phyloP scores from a whole-genome alignment of 179 eudicot species.

The Actinidia polygama region DNA sequence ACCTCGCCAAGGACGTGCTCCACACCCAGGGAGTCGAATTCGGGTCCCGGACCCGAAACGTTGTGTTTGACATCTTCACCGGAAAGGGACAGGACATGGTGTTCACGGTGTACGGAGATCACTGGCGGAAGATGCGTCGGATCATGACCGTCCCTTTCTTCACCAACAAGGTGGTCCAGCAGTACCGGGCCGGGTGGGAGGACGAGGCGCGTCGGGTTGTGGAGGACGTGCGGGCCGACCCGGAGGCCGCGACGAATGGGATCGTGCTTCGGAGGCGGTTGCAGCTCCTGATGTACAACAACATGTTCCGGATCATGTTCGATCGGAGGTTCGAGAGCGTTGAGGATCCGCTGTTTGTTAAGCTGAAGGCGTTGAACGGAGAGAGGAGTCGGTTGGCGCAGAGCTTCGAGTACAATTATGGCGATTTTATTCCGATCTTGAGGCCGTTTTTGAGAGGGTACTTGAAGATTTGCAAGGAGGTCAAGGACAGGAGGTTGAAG shows the following conservation, averaged over 20 bases:
- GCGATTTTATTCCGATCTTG: conserved; percentile 62
- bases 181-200: conserved; percentile 58
- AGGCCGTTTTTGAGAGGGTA: conserved; percentile 60
- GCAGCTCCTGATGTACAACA: conserved; percentile 67
- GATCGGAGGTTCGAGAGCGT: conserved; percentile 51
- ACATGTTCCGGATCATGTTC: conserved; percentile 66
- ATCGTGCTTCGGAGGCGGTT: conserved; percentile 46
- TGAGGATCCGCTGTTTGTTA: conserved; percentile 50
- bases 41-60: conserved; percentile 35
- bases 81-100: conserved; percentile 66
- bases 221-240: conserved; percentile 42
- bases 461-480: conserved; percentile 49
- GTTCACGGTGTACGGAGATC: conserved; percentile 67
- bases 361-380: conserved; percentile 57
- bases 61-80: conserved; percentile 36
- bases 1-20: conserved; percentile 33
- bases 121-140: conserved; percentile 67
- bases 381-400: conserved; percentile 62
- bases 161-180: conserved; percentile 68
- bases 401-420: conserved; percentile 68
- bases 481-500: conserved; percentile 58
- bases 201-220: conserved; percentile 52
- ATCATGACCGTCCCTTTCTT: conserved; percentile 69
- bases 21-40: conserved; percentile 42
- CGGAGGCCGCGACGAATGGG: conserved; percentile 42